phyloP scores from a whole-genome alignment of 78 protist species.

The Blattamonas nauphoetae region DNA sequence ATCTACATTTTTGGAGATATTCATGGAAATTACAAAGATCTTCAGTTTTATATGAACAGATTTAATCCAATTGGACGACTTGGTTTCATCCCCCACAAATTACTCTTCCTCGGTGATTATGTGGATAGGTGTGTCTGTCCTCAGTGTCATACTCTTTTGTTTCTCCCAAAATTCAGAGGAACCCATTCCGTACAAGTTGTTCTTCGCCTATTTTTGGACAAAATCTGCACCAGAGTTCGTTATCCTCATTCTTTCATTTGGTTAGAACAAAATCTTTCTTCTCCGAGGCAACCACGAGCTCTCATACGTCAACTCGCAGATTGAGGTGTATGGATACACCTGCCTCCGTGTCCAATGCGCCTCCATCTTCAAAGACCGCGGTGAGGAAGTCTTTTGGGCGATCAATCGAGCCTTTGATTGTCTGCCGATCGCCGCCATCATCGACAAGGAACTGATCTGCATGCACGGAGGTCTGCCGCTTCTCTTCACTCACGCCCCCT shows the following conservation, averaged over 20 bases:
- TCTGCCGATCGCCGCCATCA: conserved; percentile 14
- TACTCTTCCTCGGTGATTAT: conserved; percentile 10
- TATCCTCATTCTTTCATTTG: neutral
- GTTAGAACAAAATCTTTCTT: neutral
- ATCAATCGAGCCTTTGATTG: neutral
- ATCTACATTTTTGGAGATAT: neutral
- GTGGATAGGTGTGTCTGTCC: neutral
- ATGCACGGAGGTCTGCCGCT: neutral
- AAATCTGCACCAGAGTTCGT: neutral
- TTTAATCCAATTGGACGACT: neutral
- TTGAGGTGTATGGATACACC: neutral
- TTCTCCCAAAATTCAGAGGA: neutral
- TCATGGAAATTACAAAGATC: neutral
- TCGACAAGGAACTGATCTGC: neutral
- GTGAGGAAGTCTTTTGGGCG: neutral
- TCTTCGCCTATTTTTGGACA: neutral
- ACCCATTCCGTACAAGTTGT: neutral
- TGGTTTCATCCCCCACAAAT: neutral
- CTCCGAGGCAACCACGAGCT: conserved; percentile 24
- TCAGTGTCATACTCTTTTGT: neutral
- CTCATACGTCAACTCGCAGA: conserved; percentile 5
- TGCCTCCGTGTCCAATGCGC: neutral
- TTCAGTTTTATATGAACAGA: neutral
- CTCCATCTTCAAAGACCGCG: neutral
- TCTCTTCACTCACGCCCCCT: too few species aligned